Percentiles rank a stretch among this genome's conserved stretches.
These are phyloP conservation scores for Solanum megistacrolobum DNA, from an alignment of 257 asterid species.

Conservation along the genomic window DNA sequence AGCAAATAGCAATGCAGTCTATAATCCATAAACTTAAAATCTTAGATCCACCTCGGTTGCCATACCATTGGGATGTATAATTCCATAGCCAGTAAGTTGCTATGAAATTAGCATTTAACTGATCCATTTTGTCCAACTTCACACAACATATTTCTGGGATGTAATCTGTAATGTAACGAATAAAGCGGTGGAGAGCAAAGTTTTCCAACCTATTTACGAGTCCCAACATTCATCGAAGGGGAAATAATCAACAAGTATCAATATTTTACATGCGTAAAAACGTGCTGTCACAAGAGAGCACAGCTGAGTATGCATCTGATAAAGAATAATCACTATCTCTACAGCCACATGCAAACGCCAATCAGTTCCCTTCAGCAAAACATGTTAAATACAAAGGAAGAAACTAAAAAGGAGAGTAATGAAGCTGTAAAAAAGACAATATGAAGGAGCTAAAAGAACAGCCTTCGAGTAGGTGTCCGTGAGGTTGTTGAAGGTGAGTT, in stretches of 20 bases:
- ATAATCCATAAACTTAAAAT: background rate
- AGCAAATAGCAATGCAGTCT: background rate
- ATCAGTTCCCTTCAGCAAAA: background rate
- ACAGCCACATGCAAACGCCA: constrained; percentile 6
- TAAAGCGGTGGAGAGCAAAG: background rate
- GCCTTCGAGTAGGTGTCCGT: constrained; percentile 26
- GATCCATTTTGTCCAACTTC: background rate
- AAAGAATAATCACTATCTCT: background rate
- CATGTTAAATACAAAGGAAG: background rate
- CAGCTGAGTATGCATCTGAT: background rate
- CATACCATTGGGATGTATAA: background rate
- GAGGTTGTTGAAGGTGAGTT: constrained; percentile 13
- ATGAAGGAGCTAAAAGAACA: constrained; percentile 24
- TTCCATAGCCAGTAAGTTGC: background rate
- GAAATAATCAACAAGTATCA: background rate
- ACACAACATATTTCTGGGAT: background rate
- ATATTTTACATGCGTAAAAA: background rate
- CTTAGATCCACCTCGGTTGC: background rate
- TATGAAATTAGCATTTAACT: background rate
- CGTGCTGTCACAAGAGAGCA: background rate
- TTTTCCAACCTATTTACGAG: background rate
- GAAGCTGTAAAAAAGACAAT: background rate
- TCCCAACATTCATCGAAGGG: background rate
- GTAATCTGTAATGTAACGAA: background rate
- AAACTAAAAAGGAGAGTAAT: background rate